A percentile compares a stretch with the other conserved stretches of the same genome.
Evolutionary conservation across 1,284 basidiomycete species (phyloP).

Genomic region (Ustilago vetiveriae): DNA sequence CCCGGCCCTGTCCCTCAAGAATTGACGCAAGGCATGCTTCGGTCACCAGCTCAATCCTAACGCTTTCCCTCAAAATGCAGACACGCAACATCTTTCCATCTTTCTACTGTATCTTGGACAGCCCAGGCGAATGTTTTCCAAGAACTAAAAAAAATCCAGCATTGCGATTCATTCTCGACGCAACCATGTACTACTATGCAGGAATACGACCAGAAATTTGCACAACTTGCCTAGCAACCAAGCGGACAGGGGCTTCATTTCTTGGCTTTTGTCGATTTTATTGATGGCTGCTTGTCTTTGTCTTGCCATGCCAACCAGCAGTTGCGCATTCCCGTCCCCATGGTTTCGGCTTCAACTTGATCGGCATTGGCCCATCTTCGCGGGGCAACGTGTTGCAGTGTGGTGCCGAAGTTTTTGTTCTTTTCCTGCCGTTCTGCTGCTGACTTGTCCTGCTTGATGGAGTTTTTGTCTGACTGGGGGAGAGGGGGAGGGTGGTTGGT

Average conservation of each 20-base stretch:
- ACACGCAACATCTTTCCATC: no score
- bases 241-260: no score
- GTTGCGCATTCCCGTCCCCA: constrained; percentile 56
- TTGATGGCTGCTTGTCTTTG: background rate
- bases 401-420: constrained; percentile 39
- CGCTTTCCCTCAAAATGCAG: background rate
- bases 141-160: background rate
- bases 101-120: no score
- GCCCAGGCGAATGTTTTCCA: no score
- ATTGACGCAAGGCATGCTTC: constrained; percentile 15
- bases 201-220: background rate
- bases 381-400: constrained; percentile 8
- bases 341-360: constrained; percentile 48
- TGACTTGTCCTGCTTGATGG: background rate
- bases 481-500: no score
- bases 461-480: background rate
- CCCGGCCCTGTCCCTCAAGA: constrained; percentile 32
- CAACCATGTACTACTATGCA: constrained; percentile 44
- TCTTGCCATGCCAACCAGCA: constrained; percentile 32
- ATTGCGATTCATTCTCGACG: constrained; percentile 12
- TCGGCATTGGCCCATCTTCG: constrained; percentile 36
- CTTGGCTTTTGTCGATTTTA: no score
- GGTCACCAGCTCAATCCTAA: constrained; percentile 4
- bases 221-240: no score
- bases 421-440: constrained; percentile 1